Conservation (phyloP, 805 yeast species). For the Suhomyces kilbournensis region DNA sequence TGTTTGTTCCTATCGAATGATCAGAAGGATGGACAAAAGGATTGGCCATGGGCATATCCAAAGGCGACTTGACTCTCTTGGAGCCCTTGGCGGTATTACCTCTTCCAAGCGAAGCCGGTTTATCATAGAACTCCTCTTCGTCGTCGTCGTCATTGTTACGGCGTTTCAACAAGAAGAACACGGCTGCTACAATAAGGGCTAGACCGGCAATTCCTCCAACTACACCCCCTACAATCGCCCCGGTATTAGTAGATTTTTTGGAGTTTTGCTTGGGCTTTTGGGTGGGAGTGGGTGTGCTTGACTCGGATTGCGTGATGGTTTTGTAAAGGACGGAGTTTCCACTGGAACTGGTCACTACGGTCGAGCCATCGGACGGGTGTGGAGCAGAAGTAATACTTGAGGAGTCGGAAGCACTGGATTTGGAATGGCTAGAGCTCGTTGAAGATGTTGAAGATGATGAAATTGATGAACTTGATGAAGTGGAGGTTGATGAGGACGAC, state of each 20-base stretch:
- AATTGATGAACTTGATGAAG: conserved; percentile 7
- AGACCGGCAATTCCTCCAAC: conserved; percentile 42
- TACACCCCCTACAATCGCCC: conserved; percentile 46
- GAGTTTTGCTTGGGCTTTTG: background rate
- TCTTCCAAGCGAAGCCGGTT: conserved; percentile 38
- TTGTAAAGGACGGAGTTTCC: conserved; percentile 7
- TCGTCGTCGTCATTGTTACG: conserved; percentile 43
- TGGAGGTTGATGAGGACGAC: conserved; percentile 8
- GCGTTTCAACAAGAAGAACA: conserved; percentile 32
- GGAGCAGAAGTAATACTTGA: background rate
- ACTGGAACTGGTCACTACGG: conserved; percentile 3
- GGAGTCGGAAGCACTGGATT: conserved; percentile 7
- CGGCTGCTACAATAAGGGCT: conserved; percentile 18
- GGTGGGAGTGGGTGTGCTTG: conserved; percentile 3
- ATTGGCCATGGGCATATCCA: conserved; percentile 43
- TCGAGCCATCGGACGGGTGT: background rate
- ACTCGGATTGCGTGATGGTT: conserved; percentile 8
- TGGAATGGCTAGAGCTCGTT: background rate
- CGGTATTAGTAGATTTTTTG: conserved; percentile 29
- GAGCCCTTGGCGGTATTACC: conserved; percentile 26
- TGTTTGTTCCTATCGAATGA: conserved; percentile 24
- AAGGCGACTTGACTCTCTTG: conserved; percentile 27
- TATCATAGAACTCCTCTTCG: conserved; percentile 34
- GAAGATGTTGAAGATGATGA: conserved; percentile 2
- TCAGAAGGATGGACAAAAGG: conserved; percentile 66